A percentile compares a stretch with the other conserved stretches of the same genome.
These are phyloP conservation scores for Neurospora sp. DNA, from an alignment of 495 filamentous ascomycete species.

Conservation along the genomic window DNA sequence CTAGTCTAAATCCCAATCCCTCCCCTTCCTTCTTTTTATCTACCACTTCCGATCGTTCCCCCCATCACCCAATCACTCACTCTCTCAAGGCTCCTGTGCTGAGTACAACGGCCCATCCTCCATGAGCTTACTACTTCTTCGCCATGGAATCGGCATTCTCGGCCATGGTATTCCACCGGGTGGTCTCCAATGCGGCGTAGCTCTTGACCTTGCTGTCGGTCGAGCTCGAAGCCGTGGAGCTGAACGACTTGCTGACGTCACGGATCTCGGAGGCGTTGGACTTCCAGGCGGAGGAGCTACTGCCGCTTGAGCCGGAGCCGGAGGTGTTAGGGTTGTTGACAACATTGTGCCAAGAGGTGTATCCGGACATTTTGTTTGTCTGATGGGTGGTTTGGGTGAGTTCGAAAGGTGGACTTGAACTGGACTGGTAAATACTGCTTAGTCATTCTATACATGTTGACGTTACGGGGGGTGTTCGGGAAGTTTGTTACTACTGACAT, in stretches of 20 bases:
- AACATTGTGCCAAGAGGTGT: background rate
- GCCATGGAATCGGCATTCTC: background rate
- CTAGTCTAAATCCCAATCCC: background rate
- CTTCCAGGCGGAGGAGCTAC: background rate
- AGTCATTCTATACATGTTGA: too few relatives aligned
- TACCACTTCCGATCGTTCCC: background rate
- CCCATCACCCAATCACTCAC: background rate
- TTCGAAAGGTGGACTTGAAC: too few relatives aligned
- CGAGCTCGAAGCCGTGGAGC: background rate
- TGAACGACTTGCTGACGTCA: background rate
- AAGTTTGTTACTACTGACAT: background rate
- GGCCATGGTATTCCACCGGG: background rate
- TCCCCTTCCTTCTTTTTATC: background rate
- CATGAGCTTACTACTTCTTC: background rate
- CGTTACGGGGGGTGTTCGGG: too few relatives aligned
- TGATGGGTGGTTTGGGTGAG: background rate
- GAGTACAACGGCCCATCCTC: background rate
- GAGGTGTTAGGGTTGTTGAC: background rate
- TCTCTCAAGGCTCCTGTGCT: background rate
- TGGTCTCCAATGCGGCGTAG: background rate
- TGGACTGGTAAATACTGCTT: too few relatives aligned
- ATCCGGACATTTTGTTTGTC: background rate
- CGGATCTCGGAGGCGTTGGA: background rate
- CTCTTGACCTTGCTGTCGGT: background rate
- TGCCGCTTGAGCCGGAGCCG: background rate